Conservation (phyloP, 306 rosid genomes). For the Casuarina cunninghamiana region DNA sequence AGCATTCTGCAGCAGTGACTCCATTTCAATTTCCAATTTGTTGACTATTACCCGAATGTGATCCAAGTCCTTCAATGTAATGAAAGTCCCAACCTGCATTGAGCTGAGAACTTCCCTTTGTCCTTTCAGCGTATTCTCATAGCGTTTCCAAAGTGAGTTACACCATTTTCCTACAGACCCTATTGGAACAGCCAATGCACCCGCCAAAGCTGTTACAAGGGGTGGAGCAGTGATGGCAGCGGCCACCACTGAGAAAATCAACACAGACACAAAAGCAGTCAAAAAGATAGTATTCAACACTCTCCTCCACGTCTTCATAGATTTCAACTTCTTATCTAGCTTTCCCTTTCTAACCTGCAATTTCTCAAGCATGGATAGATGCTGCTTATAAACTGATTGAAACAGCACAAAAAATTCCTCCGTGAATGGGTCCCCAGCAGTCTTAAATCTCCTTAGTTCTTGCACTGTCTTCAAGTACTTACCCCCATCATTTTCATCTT, state of each 20-base stretch:
- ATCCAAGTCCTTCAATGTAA: conserved; percentile 63
- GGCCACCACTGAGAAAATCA: conserved; percentile 87
- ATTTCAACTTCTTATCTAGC: conserved; percentile 75
- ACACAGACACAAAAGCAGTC: conserved; percentile 64
- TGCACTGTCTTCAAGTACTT: conserved; percentile 60
- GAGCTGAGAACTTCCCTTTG: conserved; percentile 58
- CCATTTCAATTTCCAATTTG: conserved; percentile 53
- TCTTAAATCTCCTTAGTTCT: conserved; percentile 64
- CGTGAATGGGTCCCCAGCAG: conserved; percentile 71
- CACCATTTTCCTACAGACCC: conserved; percentile 95
- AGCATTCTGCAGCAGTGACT: conserved; percentile 49
- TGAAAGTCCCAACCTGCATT: conserved; percentile 48
- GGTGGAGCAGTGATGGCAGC: conserved; percentile 88
- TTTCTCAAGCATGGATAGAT: conserved; percentile 50
- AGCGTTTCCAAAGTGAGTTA: conserved; percentile 59
- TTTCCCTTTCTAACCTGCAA: conserved; percentile 55
- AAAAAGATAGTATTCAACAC: conserved; percentile 74
- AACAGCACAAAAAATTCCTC: conserved; percentile 64
- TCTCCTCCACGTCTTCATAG: conserved; percentile 61
- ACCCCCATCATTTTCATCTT: conserved; percentile 46
- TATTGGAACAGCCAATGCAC: conserved; percentile 72
- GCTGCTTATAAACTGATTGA: conserved; percentile 52
- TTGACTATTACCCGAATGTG: conserved; percentile 48
- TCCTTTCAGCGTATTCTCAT: conserved; percentile 48
- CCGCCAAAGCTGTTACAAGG: conserved; percentile 64